phyloP scores from a whole-genome alignment of 305 asterid genomes.

The Stenogyne calaminthoides region DNA sequence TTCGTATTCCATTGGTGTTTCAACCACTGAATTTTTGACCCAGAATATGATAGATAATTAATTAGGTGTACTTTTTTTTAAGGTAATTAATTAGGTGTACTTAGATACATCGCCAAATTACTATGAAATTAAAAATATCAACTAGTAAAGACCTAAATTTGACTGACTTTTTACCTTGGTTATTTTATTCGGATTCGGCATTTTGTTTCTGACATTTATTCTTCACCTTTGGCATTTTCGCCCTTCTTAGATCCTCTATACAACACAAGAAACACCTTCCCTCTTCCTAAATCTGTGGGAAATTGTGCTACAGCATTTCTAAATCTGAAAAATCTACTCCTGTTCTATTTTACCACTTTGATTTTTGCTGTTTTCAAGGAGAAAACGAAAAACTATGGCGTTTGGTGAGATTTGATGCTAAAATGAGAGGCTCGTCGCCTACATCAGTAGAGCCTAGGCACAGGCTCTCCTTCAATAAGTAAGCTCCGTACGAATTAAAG shows the following conservation, averaged over 20 bases:
- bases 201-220: constrained; percentile 37
- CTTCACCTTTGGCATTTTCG: constrained; percentile 43
- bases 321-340: not conserved
- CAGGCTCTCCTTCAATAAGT: constrained; percentile 49
- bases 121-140: too few species aligned
- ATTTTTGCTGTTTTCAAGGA: constrained; percentile 18
- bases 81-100: too few species aligned
- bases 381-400: not conserved
- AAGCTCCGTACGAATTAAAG: constrained; percentile 16
- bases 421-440: constrained; percentile 53
- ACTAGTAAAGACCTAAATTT: too few species aligned
- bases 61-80: too few species aligned
- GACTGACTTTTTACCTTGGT: not conserved
- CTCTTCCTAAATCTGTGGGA: constrained; percentile 3
- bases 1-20: too few species aligned
- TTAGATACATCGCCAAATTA: too few species aligned
- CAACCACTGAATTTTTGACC: too few species aligned
- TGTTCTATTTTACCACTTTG: not conserved
- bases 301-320: constrained; percentile 10
- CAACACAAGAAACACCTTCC: not conserved
- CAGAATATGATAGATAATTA: too few species aligned
- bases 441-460: constrained; percentile 50
- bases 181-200: constrained; percentile 38
- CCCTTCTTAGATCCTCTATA: constrained; percentile 28
- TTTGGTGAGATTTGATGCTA: constrained; percentile 33